Evolutionary conservation across 768 basidiomycete genomes (phyloP).

Genomic region (Punctularia strigosozonata): DNA sequence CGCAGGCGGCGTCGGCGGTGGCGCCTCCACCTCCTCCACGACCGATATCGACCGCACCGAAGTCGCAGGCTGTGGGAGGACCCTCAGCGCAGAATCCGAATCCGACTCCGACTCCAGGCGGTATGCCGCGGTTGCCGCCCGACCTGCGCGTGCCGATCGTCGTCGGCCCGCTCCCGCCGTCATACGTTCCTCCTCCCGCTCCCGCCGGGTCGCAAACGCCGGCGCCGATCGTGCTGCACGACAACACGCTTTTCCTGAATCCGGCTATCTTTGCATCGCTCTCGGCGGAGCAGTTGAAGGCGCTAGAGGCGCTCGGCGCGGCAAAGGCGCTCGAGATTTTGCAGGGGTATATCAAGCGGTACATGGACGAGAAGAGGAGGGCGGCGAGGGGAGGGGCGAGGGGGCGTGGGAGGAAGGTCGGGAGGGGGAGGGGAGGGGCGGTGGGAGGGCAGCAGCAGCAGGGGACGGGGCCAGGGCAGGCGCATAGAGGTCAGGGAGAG

Average conservation of each 20-base stretch:
- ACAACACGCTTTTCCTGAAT: slow-evolving; percentile 74
- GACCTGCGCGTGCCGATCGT: slow-evolving; percentile 65
- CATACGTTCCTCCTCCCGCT: slow-evolving; percentile 28
- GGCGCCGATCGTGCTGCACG: slow-evolving; percentile 69
- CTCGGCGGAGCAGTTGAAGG: slow-evolving; percentile 57
- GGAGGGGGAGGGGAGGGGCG: slow-evolving; percentile 7
- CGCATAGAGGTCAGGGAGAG: not conserved
- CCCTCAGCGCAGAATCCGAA: not conserved
- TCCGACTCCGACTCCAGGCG: slow-evolving; percentile 4
- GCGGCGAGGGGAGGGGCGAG: slow-evolving; percentile 16
- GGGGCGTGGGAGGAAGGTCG: slow-evolving; percentile 13
- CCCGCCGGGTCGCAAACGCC: slow-evolving; percentile 26
- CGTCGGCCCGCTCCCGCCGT: slow-evolving; percentile 52
- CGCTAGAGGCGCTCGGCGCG: slow-evolving; percentile 72
- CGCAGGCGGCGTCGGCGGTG: slow-evolving; percentile 24
- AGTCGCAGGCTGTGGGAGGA: no score
- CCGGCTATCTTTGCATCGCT: slow-evolving; percentile 78
- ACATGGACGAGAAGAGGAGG: slow-evolving; percentile 63
- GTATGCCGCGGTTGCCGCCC: slow-evolving; percentile 19
- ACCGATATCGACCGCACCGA: slow-evolving; percentile 2
- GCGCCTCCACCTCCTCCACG: slow-evolving; percentile 4
- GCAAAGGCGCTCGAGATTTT: slow-evolving; percentile 72
- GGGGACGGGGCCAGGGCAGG: not conserved
- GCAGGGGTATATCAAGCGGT: slow-evolving; percentile 76
- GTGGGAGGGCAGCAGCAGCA: not conserved